phyloP scores from a whole-genome alignment of 1,284 basidiomycete genomes.

The Ustilago shanxiensis region DNA sequence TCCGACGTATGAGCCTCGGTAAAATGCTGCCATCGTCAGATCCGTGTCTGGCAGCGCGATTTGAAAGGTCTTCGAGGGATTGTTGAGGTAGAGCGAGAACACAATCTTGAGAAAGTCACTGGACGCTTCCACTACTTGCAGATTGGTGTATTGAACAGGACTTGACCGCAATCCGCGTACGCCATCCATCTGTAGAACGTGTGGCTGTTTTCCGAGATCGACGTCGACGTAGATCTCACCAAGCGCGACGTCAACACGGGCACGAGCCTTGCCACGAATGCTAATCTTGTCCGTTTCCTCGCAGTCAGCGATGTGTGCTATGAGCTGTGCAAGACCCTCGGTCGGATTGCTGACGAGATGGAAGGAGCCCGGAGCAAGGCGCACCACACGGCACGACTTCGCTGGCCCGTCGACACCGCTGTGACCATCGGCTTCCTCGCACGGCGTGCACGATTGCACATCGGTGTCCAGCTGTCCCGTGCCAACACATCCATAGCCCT shows the following conservation, averaged over 20 bases:
- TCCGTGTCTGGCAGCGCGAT: slow-evolving; percentile 48
- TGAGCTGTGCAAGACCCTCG: slow-evolving; percentile 42
- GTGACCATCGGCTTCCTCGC: slow-evolving; percentile 1
- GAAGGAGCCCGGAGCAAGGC: slow-evolving; percentile 33
- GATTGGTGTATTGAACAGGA: slow-evolving; percentile 55
- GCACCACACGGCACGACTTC: slow-evolving; percentile 18
- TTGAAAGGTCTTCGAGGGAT: slow-evolving; percentile 49
- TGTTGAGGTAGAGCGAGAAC: slow-evolving; percentile 59
- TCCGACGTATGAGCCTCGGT: slow-evolving; percentile 49
- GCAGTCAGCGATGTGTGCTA: slow-evolving; percentile 53
- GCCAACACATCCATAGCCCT: slow-evolving; percentile 51
- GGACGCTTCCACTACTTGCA: slow-evolving; percentile 53
- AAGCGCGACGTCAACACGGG: slow-evolving; percentile 43
- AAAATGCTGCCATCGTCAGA: slow-evolving; percentile 56
- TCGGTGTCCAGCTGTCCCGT: slow-evolving; percentile 36
- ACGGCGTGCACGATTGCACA: slow-evolving; percentile 26
- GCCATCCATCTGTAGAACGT: slow-evolving; percentile 36
- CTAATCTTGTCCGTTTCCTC: slow-evolving; percentile 53
- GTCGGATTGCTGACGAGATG: slow-evolving; percentile 26
- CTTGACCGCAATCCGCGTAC: slow-evolving; percentile 42
- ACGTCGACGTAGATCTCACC: slow-evolving; percentile 51
- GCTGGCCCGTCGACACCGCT: neutral
- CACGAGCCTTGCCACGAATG: slow-evolving; percentile 48
- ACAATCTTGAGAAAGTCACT: slow-evolving; percentile 48
- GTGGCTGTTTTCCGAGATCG: slow-evolving; percentile 39